Evolutionary conservation across 2,329 filamentous ascomycete genomes (phyloP), one percentile per base, ranked within the genome.

Genomic region (Boeremia exigua): DNA sequence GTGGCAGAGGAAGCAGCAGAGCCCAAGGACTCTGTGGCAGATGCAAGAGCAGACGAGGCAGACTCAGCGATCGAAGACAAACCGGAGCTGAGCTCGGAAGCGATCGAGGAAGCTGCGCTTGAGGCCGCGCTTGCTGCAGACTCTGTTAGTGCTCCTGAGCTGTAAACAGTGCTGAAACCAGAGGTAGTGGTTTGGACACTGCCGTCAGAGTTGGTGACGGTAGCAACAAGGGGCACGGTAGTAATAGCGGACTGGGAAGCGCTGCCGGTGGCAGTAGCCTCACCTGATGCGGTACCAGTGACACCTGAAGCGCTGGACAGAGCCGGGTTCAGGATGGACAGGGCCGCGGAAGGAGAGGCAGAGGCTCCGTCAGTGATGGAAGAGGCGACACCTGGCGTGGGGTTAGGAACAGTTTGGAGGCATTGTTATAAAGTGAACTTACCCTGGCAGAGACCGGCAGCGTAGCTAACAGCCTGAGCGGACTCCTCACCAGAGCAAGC

Each of bases 401-500:
- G 23, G 34, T 56, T 32, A 56, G 53, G 14, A 29, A 33, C n/a
- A 17, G 34, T 5, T 28, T 6, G 10, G 27, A 12, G 15, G 28
- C 14, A 25, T 14, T 14, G 43, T 44, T 56, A 29, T 52, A 40
- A 27, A 39, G 9, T 15, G 27, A 14, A 60, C 72, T 64, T 48
- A 75, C 75, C 51, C 15, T 49, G 42, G 60, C 75, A 78, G 64
- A 69, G 72, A 47, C 52, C 51, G 33, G 61, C 61, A 32, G 75
- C 76, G 58, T 65, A 77, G 38, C 65, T 30, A 45, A 76, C 68
- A 54, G 75, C 74, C 11, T 56, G 43, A 47, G 52, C 59, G 40
- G 73, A 68, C 32, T 72, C 61, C 1, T 54, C 57, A 7, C 52
- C 47, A 44, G 55, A 44, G 61, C 80, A 81, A 30, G 76, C 76